Percentiles rank a stretch among this genome's conserved stretches.
Conservation (phyloP, 768 basidiomycete species). For the Pisolithus microcarpus region DNA sequence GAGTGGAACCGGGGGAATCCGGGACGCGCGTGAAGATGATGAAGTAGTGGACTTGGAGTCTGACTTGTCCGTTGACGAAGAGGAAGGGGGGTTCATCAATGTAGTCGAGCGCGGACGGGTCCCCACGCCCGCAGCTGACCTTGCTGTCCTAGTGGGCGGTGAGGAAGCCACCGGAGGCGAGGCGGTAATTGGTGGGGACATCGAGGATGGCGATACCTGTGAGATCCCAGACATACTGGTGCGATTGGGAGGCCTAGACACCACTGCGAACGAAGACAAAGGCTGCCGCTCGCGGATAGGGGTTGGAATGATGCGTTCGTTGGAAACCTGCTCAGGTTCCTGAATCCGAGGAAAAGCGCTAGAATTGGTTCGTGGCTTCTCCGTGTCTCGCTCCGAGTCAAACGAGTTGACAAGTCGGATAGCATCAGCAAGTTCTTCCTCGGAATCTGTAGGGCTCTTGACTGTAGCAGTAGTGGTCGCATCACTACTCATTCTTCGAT, state of each 20-base stretch:
- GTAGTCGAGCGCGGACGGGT: constrained; percentile 11
- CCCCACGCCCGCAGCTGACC: constrained; percentile 4
- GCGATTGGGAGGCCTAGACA: constrained; percentile 45
- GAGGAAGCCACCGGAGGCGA: constrained; percentile 2
- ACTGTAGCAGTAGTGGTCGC: constrained; percentile 2
- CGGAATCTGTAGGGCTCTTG: constrained; percentile 8
- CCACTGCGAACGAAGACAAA: constrained; percentile 54
- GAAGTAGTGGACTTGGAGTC: constrained; percentile 21
- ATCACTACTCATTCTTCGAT: constrained; percentile 16
- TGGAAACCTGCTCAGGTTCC: not conserved
- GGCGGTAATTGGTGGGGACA: not conserved
- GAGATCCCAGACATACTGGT: constrained; percentile 18
- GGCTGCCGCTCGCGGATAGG: constrained; percentile 52
- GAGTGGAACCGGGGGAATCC: constrained; percentile 24
- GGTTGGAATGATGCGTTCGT: constrained; percentile 39
- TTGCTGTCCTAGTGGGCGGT: constrained; percentile 2
- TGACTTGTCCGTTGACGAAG: constrained; percentile 20
- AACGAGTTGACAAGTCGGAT: constrained; percentile 25
- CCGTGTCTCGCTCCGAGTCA: constrained; percentile 16
- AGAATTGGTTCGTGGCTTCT: not conserved
- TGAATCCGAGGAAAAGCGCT: not conserved
- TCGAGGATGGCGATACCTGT: constrained; percentile 6
- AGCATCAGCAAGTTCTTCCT: constrained; percentile 26
- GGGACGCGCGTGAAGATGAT: constrained; percentile 19
- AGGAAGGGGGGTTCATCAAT: not conserved